These are phyloP conservation scores for Ceriops tagal DNA, from an alignment of 345 rosid genomes.

Conservation along the genomic window DNA sequence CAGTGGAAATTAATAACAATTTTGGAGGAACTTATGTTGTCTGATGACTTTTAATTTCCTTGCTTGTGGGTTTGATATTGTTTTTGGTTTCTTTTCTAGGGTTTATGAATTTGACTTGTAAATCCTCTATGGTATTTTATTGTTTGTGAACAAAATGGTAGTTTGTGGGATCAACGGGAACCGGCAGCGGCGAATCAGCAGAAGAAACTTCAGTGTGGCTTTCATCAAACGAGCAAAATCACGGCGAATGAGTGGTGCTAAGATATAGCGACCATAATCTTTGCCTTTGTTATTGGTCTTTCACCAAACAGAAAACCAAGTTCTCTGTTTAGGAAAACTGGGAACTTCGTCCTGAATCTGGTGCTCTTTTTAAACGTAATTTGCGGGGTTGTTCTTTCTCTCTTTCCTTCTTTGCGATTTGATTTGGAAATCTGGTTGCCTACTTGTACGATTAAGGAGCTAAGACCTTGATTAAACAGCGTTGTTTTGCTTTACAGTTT, in stretches of 20 bases:
- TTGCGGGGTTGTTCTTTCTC: too few relatives aligned
- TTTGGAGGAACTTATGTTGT: constrained; percentile 5
- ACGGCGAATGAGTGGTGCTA: constrained; percentile 2
- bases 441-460: too few relatives aligned
- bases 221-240: constrained; percentile 4
- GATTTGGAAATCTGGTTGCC: too few relatives aligned
- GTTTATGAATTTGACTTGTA: not conserved
- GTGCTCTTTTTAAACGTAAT: too few relatives aligned
- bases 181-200: not conserved
- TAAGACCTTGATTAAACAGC: too few relatives aligned
- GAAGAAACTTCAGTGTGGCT: constrained; percentile 11
- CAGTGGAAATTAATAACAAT: not conserved
- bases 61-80: constrained; percentile 7
- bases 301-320: not conserved
- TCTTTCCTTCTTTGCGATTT: too few relatives aligned
- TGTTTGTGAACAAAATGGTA: not conserved
- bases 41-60: constrained; percentile 8
- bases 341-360: not conserved
- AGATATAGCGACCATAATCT: not conserved
- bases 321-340: not conserved
- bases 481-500: too few relatives aligned
- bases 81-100: not conserved
- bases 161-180: not conserved
- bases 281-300: too few relatives aligned
- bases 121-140: not conserved